Conservation (phyloP, 495 filamentous ascomycete genomes). For the Hypomontagnella monticulosa region DNA sequence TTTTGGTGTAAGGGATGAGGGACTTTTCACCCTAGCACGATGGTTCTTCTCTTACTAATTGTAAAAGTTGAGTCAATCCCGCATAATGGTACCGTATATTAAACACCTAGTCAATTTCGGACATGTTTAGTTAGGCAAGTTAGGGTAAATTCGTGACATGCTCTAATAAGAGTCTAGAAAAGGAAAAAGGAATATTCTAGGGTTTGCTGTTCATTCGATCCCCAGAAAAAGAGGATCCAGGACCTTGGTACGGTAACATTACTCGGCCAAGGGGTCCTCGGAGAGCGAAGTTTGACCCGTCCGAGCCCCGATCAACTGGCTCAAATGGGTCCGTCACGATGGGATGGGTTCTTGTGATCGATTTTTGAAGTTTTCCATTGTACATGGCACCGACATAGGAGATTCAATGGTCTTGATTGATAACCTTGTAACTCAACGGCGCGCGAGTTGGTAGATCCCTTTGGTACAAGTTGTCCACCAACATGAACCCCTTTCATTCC, state of each 20-base stretch:
- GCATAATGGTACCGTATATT: too few species aligned
- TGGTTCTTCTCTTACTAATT: not conserved
- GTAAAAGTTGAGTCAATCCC: constrained; percentile 10
- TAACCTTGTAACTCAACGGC: not conserved
- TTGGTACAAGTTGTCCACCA: not conserved
- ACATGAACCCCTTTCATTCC: constrained; percentile 5
- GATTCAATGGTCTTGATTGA: too few species aligned
- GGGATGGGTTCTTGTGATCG: constrained; percentile 19
- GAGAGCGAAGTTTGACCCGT: constrained; percentile 31
- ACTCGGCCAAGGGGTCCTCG: constrained; percentile 22
- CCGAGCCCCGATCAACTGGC: constrained; percentile 36
- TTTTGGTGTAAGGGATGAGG: constrained; percentile 26
- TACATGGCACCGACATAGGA: not conserved
- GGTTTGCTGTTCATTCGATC: constrained; percentile 9
- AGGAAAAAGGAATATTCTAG: constrained; percentile 5
- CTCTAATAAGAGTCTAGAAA: constrained; percentile 13
- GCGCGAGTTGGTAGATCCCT: constrained; percentile 1
- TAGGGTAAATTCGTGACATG: constrained; percentile 10
- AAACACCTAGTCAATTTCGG: constrained; percentile 4
- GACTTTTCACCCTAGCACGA: constrained; percentile 19
- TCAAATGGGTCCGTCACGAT: constrained; percentile 15
- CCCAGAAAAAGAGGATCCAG: constrained; percentile 1
- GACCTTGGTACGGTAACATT: constrained; percentile 28
- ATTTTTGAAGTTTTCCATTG: constrained; percentile 17
- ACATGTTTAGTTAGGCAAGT: not conserved